Evolutionary conservation across 331 rosid genomes (phyloP), one percentile per base, ranked within the genome.

Genomic region (Telfairia occidentalis): DNA sequence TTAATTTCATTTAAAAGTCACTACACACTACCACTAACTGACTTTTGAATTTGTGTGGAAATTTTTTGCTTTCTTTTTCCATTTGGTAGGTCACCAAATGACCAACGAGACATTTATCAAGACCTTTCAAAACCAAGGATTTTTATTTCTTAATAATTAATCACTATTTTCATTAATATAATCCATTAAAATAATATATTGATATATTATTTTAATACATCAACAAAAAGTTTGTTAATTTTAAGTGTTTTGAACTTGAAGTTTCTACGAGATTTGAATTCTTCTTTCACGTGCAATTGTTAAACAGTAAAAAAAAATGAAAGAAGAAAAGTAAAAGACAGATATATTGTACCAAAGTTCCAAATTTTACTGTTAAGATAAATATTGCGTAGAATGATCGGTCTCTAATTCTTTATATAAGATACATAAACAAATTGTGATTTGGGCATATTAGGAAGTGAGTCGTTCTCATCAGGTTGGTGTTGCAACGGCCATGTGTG

Each of bases 11-110:
- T n/a, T n/a, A n/a, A n/a, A 43, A 67, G 73, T 66, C 73, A 66
- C 35, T 58, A n/a, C 46, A 59, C 40, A 58, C 15, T 1, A 35
- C 69, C 15, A 64, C 71, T 64, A 64, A 64, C 30, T 65, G 32
- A 21, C n/a, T 65, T 19, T 65, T 65, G 72, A 65, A 65, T 37
- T 65, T 65, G 49, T 65, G 72, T 65, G 72, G 72, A 65, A 65
- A 65, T 11, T 65, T 38, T 50, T 65, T 65, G 30, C 30, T 24
- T 71, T 9, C 2, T 24, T 82, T 75, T 18, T 77, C 75, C 79
- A 43, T 81, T 83, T 79, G 96, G 91, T 87, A 87, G 97, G 90
- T 91, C 82, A 86, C 89, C 96, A 87, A 87, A 85, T 85, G 87
- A 82, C 88, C 83, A 78, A 76, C 82, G 78, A 81, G 10, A 83